Evolutionary conservation across 805 yeast species (phyloP).

Genomic region (Brettanomyces custersianus): DNA sequence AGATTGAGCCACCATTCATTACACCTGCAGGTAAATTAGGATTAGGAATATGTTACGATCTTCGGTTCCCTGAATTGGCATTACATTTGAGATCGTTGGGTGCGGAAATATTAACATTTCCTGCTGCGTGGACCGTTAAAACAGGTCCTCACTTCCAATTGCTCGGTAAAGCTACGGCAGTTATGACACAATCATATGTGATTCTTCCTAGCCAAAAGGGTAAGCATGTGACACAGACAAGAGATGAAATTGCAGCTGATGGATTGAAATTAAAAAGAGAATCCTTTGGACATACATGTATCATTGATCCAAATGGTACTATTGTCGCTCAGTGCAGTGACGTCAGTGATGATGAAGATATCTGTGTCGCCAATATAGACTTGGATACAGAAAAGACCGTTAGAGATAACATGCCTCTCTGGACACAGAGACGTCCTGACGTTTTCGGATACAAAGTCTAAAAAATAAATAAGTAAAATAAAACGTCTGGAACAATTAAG

Average conservation of each 20-base stretch:
- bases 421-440: slow-evolving; percentile 62
- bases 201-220: slow-evolving; percentile 89
- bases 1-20: slow-evolving; percentile 43
- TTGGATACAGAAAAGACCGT: slow-evolving; percentile 36
- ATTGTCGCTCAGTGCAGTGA: slow-evolving; percentile 53
- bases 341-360: slow-evolving; percentile 26
- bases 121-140: slow-evolving; percentile 87
- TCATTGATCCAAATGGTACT: slow-evolving; percentile 90
- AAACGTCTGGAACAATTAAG: too few species aligned
- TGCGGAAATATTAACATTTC: slow-evolving; percentile 71
- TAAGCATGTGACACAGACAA: slow-evolving; percentile 47
- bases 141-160: slow-evolving; percentile 93
- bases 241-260: slow-evolving; percentile 22
- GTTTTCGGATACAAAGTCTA: slow-evolving; percentile 38
- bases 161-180: slow-evolving; percentile 75
- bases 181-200: slow-evolving; percentile 82
- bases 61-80: slow-evolving; percentile 79
- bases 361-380: slow-evolving; percentile 63
- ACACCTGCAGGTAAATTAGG: slow-evolving; percentile 62
- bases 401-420: slow-evolving; percentile 67
- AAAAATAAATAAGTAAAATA: too few species aligned
- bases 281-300: slow-evolving; percentile 81
- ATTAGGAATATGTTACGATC: slow-evolving; percentile 73
- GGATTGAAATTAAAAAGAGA: slow-evolving; percentile 36
- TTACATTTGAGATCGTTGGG: slow-evolving; percentile 54